These are phyloP conservation scores for Torulaspora maleeae DNA, from an alignment of 805 yeast species.

Conservation along the genomic window DNA sequence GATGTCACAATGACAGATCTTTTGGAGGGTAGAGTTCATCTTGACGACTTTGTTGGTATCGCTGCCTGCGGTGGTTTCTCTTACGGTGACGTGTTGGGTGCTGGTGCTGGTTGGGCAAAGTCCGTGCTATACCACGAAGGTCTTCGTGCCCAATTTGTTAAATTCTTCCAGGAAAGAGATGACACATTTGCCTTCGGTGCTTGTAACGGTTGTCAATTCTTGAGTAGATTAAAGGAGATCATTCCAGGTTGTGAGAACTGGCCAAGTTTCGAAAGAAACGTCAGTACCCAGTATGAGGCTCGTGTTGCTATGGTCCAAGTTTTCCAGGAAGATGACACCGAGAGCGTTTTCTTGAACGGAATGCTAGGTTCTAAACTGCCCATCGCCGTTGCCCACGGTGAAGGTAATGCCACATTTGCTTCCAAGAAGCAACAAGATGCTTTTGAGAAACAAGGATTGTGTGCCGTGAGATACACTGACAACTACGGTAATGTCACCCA, in stretches of 20 bases:
- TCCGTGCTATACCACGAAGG: conserved; percentile 80
- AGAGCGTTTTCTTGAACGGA: conserved; percentile 70
- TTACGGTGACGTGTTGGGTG: conserved; percentile 97
- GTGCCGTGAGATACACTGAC: conserved; percentile 78
- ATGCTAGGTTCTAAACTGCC: conserved; percentile 95
- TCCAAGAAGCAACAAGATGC: conserved; percentile 41
- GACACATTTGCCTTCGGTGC: conserved; percentile 98
- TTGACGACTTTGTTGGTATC: conserved; percentile 80
- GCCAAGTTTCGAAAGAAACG: conserved; percentile 92
- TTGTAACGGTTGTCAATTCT: conserved; percentile 97
- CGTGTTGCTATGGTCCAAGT: conserved; percentile 87
- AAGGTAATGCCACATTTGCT: conserved; percentile 81
- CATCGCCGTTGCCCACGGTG: conserved; percentile 98
- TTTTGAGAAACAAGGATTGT: conserved; percentile 51
- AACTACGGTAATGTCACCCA: conserved; percentile 83
- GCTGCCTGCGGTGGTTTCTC: conserved; percentile 99
- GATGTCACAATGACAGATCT: conserved; percentile 98
- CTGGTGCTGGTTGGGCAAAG: conserved; percentile 99
- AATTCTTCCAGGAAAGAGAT: conserved; percentile 76
- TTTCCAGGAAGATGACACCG: conserved; percentile 42
- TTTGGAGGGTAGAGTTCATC: conserved; percentile 60
- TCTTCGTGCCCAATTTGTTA: conserved; percentile 69
- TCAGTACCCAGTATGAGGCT: conserved; percentile 93
- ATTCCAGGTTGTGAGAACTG: conserved; percentile 89
- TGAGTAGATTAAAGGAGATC: conserved; percentile 70